Evolutionary conservation across 2,329 filamentous ascomycete genomes (phyloP).

Genomic region (Monosporascus sp.): DNA sequence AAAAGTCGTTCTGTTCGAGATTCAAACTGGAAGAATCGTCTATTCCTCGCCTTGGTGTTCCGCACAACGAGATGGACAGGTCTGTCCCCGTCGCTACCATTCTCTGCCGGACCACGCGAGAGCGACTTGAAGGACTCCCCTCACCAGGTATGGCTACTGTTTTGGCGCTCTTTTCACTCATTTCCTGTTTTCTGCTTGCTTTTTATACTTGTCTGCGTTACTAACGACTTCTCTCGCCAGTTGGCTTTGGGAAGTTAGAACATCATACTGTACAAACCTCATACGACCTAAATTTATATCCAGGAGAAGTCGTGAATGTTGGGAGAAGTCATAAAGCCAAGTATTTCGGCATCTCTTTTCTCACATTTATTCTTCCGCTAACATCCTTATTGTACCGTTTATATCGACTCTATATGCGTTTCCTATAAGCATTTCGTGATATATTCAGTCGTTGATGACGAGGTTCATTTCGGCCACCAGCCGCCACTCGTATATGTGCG

Average conservation of each 20-base stretch:
- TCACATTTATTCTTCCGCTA: neutral
- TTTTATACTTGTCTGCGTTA: no score
- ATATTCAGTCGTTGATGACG: conserved; percentile 48
- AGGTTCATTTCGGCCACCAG: conserved; percentile 18
- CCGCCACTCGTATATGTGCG: conserved; percentile 47
- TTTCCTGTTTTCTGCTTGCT: no score
- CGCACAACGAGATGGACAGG: no score
- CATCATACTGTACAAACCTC: conserved; percentile 2
- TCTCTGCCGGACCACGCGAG: no score
- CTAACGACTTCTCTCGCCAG: conserved; percentile 4
- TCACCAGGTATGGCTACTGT: no score
- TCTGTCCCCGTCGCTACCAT: no score
- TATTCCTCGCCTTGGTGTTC: no score
- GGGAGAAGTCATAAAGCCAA: conserved; percentile 13
- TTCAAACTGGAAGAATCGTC: no score
- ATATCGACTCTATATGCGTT: conserved; percentile 35
- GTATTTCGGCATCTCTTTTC: conserved; percentile 5
- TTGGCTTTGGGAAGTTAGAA: conserved; percentile 1
- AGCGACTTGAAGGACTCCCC: no score
- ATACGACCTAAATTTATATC: conserved; percentile 12
- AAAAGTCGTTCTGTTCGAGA: no score
- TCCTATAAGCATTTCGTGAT: conserved; percentile 52
- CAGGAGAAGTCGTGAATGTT: conserved; percentile 7
- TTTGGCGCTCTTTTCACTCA: no score
- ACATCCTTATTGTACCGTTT: conserved; percentile 27